These are phyloP conservation scores for Gaultheria prostrata DNA, from an alignment of 148 eudicot genomes.

Conservation along the genomic window DNA sequence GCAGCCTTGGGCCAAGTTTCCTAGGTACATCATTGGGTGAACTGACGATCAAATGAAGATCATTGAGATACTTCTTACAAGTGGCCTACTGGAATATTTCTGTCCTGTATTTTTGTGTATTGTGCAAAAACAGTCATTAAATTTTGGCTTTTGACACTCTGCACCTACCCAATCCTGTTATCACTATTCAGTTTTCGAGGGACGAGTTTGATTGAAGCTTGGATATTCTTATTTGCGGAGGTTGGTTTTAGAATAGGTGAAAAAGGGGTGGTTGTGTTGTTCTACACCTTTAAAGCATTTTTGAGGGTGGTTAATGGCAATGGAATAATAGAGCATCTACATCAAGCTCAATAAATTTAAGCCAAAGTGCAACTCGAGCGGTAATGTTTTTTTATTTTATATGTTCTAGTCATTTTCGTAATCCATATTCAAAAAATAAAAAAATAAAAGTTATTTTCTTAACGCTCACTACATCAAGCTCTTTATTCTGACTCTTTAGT, in stretches of 20 bases:
- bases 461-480: no score
- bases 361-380: no score
- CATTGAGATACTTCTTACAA: neutral
- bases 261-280: neutral
- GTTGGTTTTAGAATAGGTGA: neutral
- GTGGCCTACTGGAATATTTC: neutral
- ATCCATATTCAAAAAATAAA: no score
- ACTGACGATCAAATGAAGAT: neutral
- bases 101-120: neutral
- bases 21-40: no score
- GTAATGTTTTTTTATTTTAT: no score
- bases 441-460: no score
- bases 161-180: neutral
- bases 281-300: neutral
- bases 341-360: no score
- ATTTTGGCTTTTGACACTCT: neutral
- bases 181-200: neutral
- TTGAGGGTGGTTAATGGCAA: neutral
- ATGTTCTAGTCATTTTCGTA: no score
- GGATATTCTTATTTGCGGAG: neutral
- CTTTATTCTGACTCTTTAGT: no score
- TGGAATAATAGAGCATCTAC: neutral
- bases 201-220: neutral
- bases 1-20: no score
- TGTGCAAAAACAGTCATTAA: neutral